Evolutionary conservation across 345 rosid species (phyloP).

Genomic region (Euphorbia pulcherrima): DNA sequence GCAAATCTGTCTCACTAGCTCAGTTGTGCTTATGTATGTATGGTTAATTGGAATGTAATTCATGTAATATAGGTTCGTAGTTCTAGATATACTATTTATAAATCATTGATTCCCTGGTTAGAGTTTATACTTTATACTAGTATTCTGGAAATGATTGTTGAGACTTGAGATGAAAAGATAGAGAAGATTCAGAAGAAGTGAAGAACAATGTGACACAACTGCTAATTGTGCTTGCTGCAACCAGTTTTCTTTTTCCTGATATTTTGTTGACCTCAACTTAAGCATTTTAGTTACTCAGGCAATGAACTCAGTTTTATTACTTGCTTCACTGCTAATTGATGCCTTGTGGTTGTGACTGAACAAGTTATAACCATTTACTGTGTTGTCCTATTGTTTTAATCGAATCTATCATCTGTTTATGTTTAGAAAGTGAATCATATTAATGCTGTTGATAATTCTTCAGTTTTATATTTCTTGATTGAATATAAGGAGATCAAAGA

Average conservation of each 20-base stretch:
- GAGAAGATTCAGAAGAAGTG: too few species aligned
- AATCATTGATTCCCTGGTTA: background rate
- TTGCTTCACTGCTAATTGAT: background rate
- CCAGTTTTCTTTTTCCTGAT: background rate
- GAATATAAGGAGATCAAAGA: background rate
- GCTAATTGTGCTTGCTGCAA: background rate
- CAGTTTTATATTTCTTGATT: background rate
- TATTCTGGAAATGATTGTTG: background rate
- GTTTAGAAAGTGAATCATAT: background rate
- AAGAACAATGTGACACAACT: background rate
- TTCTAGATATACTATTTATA: background rate
- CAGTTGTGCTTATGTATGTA: background rate
- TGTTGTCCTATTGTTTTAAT: background rate
- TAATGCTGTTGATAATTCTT: background rate
- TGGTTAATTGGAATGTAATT: background rate
- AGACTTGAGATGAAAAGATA: background rate
- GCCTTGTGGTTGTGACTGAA: background rate
- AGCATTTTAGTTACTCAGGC: background rate
- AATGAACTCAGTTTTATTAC: background rate
- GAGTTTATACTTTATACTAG: background rate
- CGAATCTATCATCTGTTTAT: background rate
- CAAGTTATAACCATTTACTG: background rate
- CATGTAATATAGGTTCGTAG: background rate
- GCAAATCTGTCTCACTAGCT: background rate
- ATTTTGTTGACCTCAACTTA: background rate